Evolutionary conservation across 108 stramenopile genomes (phyloP).

Genomic region (Asterionellopsis glacialis): DNA sequence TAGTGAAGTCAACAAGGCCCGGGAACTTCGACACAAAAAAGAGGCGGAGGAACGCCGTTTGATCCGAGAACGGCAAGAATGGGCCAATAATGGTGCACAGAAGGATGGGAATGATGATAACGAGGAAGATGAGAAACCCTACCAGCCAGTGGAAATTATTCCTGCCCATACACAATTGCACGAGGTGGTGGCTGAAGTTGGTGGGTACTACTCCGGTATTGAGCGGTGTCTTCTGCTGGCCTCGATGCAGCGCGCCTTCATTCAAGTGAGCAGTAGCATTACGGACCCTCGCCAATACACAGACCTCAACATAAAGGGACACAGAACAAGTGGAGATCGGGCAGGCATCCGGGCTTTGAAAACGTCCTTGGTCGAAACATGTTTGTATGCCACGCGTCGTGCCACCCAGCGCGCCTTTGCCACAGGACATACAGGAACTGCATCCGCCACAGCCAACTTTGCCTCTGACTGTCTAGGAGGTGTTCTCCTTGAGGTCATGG

Average conservation of each 20-base stretch:
- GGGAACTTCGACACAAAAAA: slow-evolving; percentile 49
- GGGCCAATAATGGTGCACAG: slow-evolving; percentile 19
- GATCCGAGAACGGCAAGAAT: slow-evolving; percentile 37
- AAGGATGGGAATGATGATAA: slow-evolving; percentile 16
- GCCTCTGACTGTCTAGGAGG: slow-evolving; percentile 57
- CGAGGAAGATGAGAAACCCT: slow-evolving; percentile 31
- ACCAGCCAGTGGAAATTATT: slow-evolving; percentile 46
- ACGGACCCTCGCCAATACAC: slow-evolving; percentile 23
- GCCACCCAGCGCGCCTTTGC: slow-evolving; percentile 78
- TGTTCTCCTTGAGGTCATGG: slow-evolving; percentile 61
- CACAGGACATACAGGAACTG: slow-evolving; percentile 80
- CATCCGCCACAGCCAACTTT: slow-evolving; percentile 73
- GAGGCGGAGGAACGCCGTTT: slow-evolving; percentile 36
- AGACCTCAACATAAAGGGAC: slow-evolving; percentile 6
- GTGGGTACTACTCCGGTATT: slow-evolving; percentile 70
- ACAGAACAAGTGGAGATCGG: neutral
- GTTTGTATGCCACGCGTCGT: slow-evolving; percentile 74
- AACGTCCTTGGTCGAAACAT: slow-evolving; percentile 78
- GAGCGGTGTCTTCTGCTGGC: slow-evolving; percentile 79
- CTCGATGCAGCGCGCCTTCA: slow-evolving; percentile 80
- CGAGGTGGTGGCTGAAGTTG: slow-evolving; percentile 71
- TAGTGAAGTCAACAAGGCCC: slow-evolving; percentile 69
- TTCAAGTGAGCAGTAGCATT: slow-evolving; percentile 14
- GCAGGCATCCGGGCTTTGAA: slow-evolving; percentile 45
- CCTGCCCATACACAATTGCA: slow-evolving; percentile 69